Conservation (phyloP, 1,284 basidiomycete species). For the Melampsora larici-populina region DNA sequence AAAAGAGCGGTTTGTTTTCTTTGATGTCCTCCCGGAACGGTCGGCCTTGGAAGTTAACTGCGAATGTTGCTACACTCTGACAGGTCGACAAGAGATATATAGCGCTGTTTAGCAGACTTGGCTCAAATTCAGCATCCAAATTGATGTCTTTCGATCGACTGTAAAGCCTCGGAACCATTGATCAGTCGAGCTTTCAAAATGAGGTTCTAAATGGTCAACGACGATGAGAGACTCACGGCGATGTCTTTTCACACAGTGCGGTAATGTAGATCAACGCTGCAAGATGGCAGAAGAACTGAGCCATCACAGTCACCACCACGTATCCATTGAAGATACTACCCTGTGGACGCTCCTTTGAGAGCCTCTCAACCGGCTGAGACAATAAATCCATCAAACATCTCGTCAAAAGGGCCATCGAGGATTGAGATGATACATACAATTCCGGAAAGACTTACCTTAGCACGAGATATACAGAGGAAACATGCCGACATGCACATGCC, state of each 20-base stretch:
- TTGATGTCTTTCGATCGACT: conserved; percentile 70
- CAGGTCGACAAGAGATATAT: conserved; percentile 72
- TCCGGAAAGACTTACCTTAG: conserved; percentile 66
- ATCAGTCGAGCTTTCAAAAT: neutral
- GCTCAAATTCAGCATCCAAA: conserved; percentile 89
- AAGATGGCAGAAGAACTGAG: conserved; percentile 90
- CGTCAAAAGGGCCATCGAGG: conserved; percentile 41
- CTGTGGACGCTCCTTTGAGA: conserved; percentile 82
- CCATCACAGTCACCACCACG: conserved; percentile 78
- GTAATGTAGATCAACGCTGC: conserved; percentile 85
- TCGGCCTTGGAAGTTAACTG: conserved; percentile 94
- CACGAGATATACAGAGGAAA: conserved; percentile 91
- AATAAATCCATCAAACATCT: neutral
- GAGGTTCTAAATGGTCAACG: neutral
- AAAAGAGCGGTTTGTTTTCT: conserved; percentile 86
- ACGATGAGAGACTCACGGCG: conserved; percentile 63
- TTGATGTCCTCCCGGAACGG: conserved; percentile 94
- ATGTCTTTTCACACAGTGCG: conserved; percentile 68
- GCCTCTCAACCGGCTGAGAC: conserved; percentile 76
- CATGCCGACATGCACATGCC: conserved; percentile 90
- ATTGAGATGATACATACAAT: neutral
- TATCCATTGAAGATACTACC: conserved; percentile 95
- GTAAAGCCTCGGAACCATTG: neutral
- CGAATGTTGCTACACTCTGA: conserved; percentile 93
- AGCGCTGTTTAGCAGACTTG: conserved; percentile 84